These are phyloP conservation scores for Yamadazyma laniorum DNA, from an alignment of 805 yeast species.

Conservation along the genomic window DNA sequence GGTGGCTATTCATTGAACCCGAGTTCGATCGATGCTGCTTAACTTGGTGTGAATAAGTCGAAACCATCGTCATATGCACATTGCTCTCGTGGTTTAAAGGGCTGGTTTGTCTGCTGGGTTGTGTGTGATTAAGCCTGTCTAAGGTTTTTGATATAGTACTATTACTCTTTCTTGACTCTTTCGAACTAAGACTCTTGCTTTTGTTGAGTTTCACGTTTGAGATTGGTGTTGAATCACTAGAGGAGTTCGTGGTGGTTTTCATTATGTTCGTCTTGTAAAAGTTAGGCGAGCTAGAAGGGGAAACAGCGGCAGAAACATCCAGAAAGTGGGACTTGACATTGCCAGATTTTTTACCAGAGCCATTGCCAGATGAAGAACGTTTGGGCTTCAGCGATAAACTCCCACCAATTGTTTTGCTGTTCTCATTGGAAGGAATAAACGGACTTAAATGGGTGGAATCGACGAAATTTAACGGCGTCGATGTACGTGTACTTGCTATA, in stretches of 20 bases:
- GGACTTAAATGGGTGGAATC: slow-evolving; percentile 14
- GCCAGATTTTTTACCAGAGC: slow-evolving; percentile 3
- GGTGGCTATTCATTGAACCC: slow-evolving; percentile 18
- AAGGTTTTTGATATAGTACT: slow-evolving; percentile 5
- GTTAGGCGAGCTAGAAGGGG: slow-evolving; percentile 6
- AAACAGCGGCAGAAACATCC: too few relatives aligned
- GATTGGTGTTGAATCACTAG: slow-evolving; percentile 14
- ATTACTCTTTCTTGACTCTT: slow-evolving; percentile 10
- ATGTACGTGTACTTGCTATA: slow-evolving; percentile 7
- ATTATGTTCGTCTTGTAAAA: slow-evolving; percentile 8
- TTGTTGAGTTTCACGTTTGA: too few relatives aligned
- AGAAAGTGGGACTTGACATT: not conserved
- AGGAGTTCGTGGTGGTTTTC: slow-evolving; percentile 10
- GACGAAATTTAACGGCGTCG: slow-evolving; percentile 10
- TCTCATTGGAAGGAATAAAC: slow-evolving; percentile 9
- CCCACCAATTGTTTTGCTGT: too few relatives aligned
- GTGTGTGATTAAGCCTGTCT: slow-evolving; percentile 6
- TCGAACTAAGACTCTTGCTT: slow-evolving; percentile 11
- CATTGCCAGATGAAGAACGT: too few relatives aligned
- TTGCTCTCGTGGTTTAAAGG: slow-evolving; percentile 8
- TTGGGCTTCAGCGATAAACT: slow-evolving; percentile 6
- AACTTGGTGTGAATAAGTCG: slow-evolving; percentile 33
- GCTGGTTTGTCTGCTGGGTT: slow-evolving; percentile 9
- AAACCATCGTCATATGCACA: slow-evolving; percentile 6
- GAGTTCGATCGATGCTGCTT: slow-evolving; percentile 32